phyloP scores from a whole-genome alignment of 1,284 basidiomycete genomes.

The Malassezia vespertilionis region DNA sequence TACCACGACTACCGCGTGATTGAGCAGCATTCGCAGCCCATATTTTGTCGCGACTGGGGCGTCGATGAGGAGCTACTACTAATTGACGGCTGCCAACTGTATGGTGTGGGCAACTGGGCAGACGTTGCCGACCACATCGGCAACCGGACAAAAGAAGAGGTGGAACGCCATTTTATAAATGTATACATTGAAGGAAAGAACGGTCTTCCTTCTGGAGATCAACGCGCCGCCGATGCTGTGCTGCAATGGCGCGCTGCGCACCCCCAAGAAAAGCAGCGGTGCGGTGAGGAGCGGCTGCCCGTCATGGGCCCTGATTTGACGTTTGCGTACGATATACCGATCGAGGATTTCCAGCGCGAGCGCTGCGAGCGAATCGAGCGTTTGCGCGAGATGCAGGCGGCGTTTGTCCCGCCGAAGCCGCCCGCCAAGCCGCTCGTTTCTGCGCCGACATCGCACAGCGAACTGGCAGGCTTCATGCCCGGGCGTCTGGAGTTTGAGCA shows the following conservation, averaged over 20 bases:
- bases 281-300: conserved; percentile 29
- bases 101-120: conserved; percentile 93
- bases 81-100: conserved; percentile 74
- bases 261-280: conserved; percentile 9
- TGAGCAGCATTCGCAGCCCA: conserved; percentile 89
- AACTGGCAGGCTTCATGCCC: conserved; percentile 84
- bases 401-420: conserved; percentile 31
- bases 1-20: conserved; percentile 87
- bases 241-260: conserved; percentile 15
- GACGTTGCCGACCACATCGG: conserved; percentile 93
- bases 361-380: conserved; percentile 40
- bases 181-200: conserved; percentile 59
- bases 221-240: conserved; percentile 24
- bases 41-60: conserved; percentile 90
- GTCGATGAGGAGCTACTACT: conserved; percentile 94
- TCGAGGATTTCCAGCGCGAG: conserved; percentile 39
- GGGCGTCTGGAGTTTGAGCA: conserved; percentile 95
- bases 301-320: conserved; percentile 34
- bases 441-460: conserved; percentile 74
- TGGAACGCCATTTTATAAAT: conserved; percentile 74
- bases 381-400: conserved; percentile 33
- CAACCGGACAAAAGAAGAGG: conserved; percentile 85
- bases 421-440: conserved; percentile 67
- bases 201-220: conserved; percentile 28
- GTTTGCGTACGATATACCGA: conserved; percentile 25